Evolutionary conservation across 306 rosid species (phyloP), one percentile per base, ranked within the genome.

Genomic region (Cicer pinnatifidum): DNA sequence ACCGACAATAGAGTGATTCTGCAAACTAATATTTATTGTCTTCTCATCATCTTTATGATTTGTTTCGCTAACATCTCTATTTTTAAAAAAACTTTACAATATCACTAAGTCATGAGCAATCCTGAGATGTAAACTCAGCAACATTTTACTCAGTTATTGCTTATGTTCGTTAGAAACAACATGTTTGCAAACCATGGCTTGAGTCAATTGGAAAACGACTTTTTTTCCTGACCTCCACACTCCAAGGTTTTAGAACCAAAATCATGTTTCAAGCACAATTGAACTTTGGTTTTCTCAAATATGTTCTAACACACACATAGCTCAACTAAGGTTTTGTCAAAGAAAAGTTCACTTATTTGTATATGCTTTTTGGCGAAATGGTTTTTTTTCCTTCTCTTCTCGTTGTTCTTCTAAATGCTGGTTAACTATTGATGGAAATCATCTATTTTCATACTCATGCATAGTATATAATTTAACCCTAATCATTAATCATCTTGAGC

Each of bases 401-500:
- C 9, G 7, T 37, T 12, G 40, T 15, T 47, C 57, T 28, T 46
- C 8, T 44, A 37, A 57, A 70, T 56, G 71, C 38, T 45, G 61
- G 33, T 70, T 48, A 38, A 15, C 38, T 20, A 4, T 51, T 75
- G 39, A 43, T 65, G 46, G 48, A 33, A 70, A 67, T 62, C 76
- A 37, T 17, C 3, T 46, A 23, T 53, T 54, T 62, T 40, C 39
- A 28, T 56, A 11, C 28, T 33, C 47, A 69, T 56, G 17, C 43
- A 11, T 16, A 69, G 41, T 63, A 50, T 63, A 50, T 43, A 35
- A 58, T 72, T 47, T 51, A 53, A 67, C 58, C 51, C 35, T 73
- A 9, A 39, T 37, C 8, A 46, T 7, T 33, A 37, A 56, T 72
- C 73, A 50, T 81, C 19, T 72, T 82, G 80, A 41, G 75, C 90